A percentile compares a stretch with the other conserved stretches of the same genome.
phyloP scores from a whole-genome alignment of 1,284 basidiomycete species.

The Amylostereum areolatum region DNA sequence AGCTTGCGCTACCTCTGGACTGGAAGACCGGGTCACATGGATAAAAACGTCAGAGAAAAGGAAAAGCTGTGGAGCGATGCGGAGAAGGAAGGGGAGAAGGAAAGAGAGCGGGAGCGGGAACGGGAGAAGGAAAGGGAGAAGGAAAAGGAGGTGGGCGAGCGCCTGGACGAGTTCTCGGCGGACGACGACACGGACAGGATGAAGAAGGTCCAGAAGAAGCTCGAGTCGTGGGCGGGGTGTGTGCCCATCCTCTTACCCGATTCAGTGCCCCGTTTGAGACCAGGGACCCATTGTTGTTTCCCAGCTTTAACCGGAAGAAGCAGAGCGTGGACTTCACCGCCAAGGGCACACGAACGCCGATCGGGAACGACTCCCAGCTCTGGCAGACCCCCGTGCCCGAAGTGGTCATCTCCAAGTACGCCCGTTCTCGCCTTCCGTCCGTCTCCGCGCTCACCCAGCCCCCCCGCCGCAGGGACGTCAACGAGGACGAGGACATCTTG shows the following conservation, averaged over 20 bases:
- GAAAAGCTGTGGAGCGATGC: slow-evolving; percentile 27
- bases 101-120: slow-evolving; percentile 22
- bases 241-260: slow-evolving; percentile 17
- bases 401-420: slow-evolving; percentile 23
- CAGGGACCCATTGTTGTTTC: slow-evolving; percentile 3
- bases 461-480: slow-evolving; percentile 23
- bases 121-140: slow-evolving; percentile 19
- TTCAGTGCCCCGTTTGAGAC: neutral
- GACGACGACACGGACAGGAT: slow-evolving; percentile 33
- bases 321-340: slow-evolving; percentile 28
- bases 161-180: slow-evolving; percentile 25
- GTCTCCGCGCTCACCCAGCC: too few species aligned
- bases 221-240: slow-evolving; percentile 67
- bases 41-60: slow-evolving; percentile 26
- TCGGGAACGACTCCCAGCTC: slow-evolving; percentile 15
- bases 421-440: neutral
- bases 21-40: slow-evolving; percentile 26
- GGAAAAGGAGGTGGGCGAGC: slow-evolving; percentile 29
- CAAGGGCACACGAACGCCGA: slow-evolving; percentile 18
- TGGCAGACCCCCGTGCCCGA: slow-evolving; percentile 22
- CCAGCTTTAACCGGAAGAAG: slow-evolving; percentile 30
- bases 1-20: slow-evolving; percentile 36
- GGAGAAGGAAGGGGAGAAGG: slow-evolving; percentile 19
- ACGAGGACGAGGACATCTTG: slow-evolving; percentile 55
- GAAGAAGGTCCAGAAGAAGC: slow-evolving; percentile 53